A percentile compares a stretch with the other conserved stretches of the same genome.
Conservation (phyloP, 2,329 filamentous ascomycete genomes). For the Claviceps capensis region DNA sequence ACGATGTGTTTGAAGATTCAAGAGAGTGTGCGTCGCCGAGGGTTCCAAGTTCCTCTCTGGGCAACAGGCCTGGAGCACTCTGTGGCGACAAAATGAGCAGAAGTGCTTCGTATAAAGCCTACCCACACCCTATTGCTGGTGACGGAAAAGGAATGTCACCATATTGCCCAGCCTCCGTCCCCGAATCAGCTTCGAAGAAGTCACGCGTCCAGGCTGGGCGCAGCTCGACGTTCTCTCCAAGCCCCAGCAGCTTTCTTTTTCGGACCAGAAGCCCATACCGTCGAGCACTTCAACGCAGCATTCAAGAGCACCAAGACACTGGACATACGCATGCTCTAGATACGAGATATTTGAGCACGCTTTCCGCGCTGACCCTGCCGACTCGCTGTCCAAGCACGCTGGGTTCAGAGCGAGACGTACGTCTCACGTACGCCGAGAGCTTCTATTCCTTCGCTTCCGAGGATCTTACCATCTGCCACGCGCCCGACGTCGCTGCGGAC, state of each 20-base stretch:
- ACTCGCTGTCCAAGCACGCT: slow-evolving; percentile 25
- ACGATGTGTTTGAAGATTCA: slow-evolving; percentile 17
- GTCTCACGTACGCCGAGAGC: slow-evolving; percentile 31
- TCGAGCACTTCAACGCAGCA: slow-evolving; percentile 33
- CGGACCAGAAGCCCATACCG: slow-evolving; percentile 42
- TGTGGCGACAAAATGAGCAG: background rate
- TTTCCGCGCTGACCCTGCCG: slow-evolving; percentile 26
- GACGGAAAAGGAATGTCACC: slow-evolving; percentile 7
- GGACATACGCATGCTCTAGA: slow-evolving; percentile 14
- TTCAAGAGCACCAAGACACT: slow-evolving; percentile 22
- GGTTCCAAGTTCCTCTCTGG: background rate
- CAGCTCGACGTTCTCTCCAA: slow-evolving; percentile 38
- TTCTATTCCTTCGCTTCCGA: slow-evolving; percentile 28
- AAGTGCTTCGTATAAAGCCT: slow-evolving; percentile 4
- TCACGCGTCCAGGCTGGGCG: slow-evolving; percentile 23
- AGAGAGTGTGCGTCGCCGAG: slow-evolving; percentile 1
- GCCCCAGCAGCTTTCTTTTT: slow-evolving; percentile 36
- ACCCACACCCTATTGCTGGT: slow-evolving; percentile 6
- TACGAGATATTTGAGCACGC: slow-evolving; percentile 25
- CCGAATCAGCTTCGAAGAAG: slow-evolving; percentile 5
- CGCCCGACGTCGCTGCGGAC: background rate
- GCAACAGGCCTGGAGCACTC: background rate
- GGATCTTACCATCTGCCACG: slow-evolving; percentile 8
- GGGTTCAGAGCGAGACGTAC: slow-evolving; percentile 25
- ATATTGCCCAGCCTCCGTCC: background rate